phyloP scores from a whole-genome alignment of 2,329 filamentous ascomycete species.

The Ilyonectria robusta region DNA sequence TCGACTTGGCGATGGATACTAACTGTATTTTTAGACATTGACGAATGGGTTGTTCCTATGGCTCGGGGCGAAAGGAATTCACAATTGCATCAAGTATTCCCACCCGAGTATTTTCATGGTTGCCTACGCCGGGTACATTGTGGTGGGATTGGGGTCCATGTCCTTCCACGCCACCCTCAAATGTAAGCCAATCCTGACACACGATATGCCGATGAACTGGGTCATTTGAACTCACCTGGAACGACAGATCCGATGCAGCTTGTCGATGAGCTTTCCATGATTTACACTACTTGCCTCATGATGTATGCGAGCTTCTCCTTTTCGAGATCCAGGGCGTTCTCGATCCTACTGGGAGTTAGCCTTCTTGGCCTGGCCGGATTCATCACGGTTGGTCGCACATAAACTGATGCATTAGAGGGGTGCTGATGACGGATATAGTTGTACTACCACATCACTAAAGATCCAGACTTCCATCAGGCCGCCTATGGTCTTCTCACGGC shows the following conservation, averaged over 20 bases:
- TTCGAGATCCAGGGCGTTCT: slow-evolving; percentile 66
- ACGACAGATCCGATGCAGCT: slow-evolving; percentile 70
- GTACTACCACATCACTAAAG: slow-evolving; percentile 83
- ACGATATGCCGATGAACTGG: background rate
- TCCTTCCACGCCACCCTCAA: slow-evolving; percentile 71
- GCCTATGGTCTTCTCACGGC: slow-evolving; percentile 82
- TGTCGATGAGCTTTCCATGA: slow-evolving; percentile 73
- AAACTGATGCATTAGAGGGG: background rate
- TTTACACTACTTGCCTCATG: slow-evolving; percentile 71
- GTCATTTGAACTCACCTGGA: slow-evolving; percentile 8
- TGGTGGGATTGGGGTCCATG: slow-evolving; percentile 69
- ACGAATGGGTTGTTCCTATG: slow-evolving; percentile 88
- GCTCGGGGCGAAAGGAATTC: slow-evolving; percentile 81
- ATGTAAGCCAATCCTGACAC: slow-evolving; percentile 56
- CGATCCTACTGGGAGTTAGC: slow-evolving; percentile 68
- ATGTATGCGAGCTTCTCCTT: slow-evolving; percentile 81
- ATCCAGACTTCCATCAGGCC: slow-evolving; percentile 86
- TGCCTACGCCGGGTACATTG: slow-evolving; percentile 67
- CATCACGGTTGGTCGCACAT: slow-evolving; percentile 75
- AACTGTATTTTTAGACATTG: slow-evolving; percentile 68
- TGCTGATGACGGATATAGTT: slow-evolving; percentile 47
- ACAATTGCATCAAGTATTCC: slow-evolving; percentile 78
- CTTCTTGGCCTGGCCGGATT: slow-evolving; percentile 71
- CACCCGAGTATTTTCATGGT: slow-evolving; percentile 85
- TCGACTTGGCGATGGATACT: slow-evolving; percentile 2